Percentiles rank a stretch among this genome's conserved stretches.
Conservation (phyloP, 169 alveolate genomes). For the Neospora caninum region DNA sequence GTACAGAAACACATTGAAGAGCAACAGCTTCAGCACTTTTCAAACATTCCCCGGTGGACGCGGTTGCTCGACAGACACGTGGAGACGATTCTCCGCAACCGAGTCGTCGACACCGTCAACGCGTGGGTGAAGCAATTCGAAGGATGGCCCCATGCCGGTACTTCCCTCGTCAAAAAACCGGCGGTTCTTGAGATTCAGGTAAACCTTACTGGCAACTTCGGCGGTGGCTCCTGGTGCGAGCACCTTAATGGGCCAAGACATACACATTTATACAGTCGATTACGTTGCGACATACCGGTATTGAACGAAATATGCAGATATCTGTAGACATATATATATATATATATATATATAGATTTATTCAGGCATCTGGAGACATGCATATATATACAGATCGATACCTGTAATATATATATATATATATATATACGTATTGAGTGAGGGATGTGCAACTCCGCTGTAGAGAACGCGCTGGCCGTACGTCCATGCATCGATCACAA, state of each 20-base stretch:
- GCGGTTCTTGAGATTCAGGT: conserved; percentile 61
- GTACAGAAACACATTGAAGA: conserved; percentile 74
- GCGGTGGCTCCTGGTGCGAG: neutral
- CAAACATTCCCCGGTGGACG: conserved; percentile 71
- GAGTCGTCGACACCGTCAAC: conserved; percentile 56
- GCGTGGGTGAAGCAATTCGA: conserved; percentile 73
- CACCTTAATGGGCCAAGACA: neutral
- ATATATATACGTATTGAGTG: neutral
- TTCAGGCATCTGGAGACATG: neutral
- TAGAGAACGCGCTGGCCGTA: too few species aligned
- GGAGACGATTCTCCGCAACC: conserved; percentile 47
- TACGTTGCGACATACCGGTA: too few species aligned
- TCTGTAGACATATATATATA: neutral
- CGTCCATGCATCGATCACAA: too few species aligned
- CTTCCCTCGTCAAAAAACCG: conserved; percentile 51
- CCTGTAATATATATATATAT: neutral
- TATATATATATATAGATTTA: neutral
- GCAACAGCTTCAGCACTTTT: conserved; percentile 69
- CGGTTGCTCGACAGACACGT: conserved; percentile 61
- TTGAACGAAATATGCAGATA: too few species aligned
- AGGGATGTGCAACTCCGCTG: neutral
- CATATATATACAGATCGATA: neutral
- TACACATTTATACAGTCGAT: too few species aligned
- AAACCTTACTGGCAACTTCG: neutral
- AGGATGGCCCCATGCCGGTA: conserved; percentile 71